Conservation (phyloP, 352 stramenopile species). For the Phytophthora pluvialis region DNA sequence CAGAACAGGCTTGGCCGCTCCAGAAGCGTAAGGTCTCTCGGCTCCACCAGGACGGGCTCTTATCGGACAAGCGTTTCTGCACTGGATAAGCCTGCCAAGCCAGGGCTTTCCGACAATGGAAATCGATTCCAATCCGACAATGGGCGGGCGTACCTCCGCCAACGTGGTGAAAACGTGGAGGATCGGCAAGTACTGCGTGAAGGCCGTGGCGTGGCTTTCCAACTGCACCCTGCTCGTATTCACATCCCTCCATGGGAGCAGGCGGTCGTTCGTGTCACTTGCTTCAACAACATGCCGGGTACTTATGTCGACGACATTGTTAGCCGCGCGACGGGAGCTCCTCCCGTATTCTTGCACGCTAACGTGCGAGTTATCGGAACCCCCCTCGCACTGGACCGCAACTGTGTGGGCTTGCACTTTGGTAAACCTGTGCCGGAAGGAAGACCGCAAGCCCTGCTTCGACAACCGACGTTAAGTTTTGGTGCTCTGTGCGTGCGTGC, state of each 20-base stretch:
- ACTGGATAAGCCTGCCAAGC: constrained; percentile 26
- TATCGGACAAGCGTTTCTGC: not conserved
- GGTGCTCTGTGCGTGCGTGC: constrained; percentile 55
- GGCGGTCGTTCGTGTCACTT: constrained; percentile 54
- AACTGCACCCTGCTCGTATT: constrained; percentile 37
- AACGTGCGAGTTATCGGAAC: constrained; percentile 62
- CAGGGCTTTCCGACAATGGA: constrained; percentile 45
- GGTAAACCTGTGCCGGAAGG: constrained; percentile 26
- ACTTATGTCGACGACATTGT: constrained; percentile 71
- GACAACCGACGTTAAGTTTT: constrained; percentile 54
- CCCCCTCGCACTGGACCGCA: constrained; percentile 59
- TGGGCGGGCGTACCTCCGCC: constrained; percentile 50
- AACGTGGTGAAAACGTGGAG: constrained; percentile 49
- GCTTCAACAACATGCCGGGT: constrained; percentile 84
- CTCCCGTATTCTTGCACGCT: constrained; percentile 68
- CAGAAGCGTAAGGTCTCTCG: constrained; percentile 5
- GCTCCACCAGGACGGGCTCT: constrained; percentile 18
- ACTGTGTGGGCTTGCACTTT: constrained; percentile 71
- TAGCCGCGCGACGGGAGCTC: constrained; percentile 49
- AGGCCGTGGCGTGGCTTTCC: constrained; percentile 65
- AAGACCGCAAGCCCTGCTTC: not conserved
- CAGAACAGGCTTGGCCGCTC: constrained; percentile 5
- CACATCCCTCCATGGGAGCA: constrained; percentile 69
- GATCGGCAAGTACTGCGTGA: constrained; percentile 53
- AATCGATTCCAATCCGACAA: constrained; percentile 65